Percentiles rank a stretch among this genome's conserved stretches.
These are phyloP conservation scores for Calonectria henricotiae DNA, from an alignment of 2,329 filamentous ascomycete species.

Conservation along the genomic window DNA sequence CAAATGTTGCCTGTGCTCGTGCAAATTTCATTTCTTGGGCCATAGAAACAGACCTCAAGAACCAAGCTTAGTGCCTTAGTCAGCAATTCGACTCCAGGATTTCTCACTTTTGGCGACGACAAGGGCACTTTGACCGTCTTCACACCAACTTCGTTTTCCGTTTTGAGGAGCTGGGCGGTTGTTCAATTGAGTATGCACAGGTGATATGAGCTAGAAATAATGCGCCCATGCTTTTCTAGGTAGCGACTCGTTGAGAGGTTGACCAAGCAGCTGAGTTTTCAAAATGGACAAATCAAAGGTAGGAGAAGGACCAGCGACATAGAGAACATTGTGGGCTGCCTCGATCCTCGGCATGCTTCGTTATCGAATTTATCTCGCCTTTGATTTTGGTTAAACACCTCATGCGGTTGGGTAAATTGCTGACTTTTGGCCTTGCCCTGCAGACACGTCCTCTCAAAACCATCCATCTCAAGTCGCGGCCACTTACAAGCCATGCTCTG, in stretches of 20 bases:
- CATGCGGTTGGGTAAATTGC: neutral
- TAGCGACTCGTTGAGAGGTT: slow-evolving; percentile 19
- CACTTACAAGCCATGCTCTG: slow-evolving; percentile 62
- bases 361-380: neutral
- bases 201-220: neutral
- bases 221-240: neutral
- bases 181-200: neutral
- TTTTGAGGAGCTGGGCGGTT: neutral
- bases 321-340: neutral
- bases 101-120: slow-evolving; percentile 22
- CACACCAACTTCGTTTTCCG: slow-evolving; percentile 10
- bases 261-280: slow-evolving; percentile 23
- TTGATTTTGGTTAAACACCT: neutral
- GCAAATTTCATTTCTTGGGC: neutral
- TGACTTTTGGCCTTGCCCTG: slow-evolving; percentile 17
- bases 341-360: neutral
- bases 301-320: slow-evolving; percentile 23
- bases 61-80: slow-evolving; percentile 23
- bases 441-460: slow-evolving; percentile 67
- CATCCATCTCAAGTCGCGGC: slow-evolving; percentile 62
- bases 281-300: slow-evolving; percentile 53
- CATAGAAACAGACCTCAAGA: neutral
- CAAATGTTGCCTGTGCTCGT: neutral
- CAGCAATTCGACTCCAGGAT: slow-evolving; percentile 19
- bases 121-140: neutral